phyloP scores from a whole-genome alignment of 441 rosid genomes.

The Raphanus hybrid region DNA sequence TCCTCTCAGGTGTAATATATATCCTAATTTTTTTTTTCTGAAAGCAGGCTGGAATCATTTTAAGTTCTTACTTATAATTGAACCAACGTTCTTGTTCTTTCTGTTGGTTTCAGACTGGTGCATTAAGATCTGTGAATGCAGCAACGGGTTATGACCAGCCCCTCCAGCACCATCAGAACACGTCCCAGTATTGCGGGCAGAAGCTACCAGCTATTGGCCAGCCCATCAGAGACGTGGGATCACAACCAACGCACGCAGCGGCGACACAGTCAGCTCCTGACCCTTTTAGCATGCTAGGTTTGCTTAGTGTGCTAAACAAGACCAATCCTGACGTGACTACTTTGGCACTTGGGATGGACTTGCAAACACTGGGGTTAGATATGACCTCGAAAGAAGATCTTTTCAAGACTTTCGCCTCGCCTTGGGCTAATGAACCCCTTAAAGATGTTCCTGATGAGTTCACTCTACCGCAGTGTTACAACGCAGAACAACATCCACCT shows the following conservation, averaged over 20 bases:
- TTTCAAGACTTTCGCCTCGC: not conserved
- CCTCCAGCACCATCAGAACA: constrained; percentile 38
- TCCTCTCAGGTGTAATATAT: constrained; percentile 77
- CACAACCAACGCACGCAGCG: not conserved
- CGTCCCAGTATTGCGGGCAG: not conserved
- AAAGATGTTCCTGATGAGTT: not conserved
- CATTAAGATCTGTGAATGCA: constrained; percentile 81
- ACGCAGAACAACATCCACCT: not conserved
- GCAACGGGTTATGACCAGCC: constrained; percentile 57
- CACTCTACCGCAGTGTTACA: not conserved
- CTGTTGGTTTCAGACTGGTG: constrained; percentile 62
- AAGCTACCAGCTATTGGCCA: not conserved
- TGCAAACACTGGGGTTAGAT: not conserved
- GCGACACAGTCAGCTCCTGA: not conserved
- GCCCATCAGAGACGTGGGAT: not conserved
- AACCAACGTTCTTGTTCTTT: constrained; percentile 8
- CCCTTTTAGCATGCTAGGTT: not conserved
- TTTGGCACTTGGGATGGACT: not conserved
- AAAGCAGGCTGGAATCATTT: constrained; percentile 5
- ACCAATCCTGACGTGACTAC: not conserved
- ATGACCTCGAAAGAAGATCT: not conserved
- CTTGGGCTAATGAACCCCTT: constrained; percentile 1
- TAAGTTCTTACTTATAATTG: not conserved
- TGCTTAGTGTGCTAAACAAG: not conserved
- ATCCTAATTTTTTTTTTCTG: constrained; percentile 25